Base-by-base conservation (phyloP, 495 filamentous ascomycete species). In the Aspergillus bertholletiae region DNA sequence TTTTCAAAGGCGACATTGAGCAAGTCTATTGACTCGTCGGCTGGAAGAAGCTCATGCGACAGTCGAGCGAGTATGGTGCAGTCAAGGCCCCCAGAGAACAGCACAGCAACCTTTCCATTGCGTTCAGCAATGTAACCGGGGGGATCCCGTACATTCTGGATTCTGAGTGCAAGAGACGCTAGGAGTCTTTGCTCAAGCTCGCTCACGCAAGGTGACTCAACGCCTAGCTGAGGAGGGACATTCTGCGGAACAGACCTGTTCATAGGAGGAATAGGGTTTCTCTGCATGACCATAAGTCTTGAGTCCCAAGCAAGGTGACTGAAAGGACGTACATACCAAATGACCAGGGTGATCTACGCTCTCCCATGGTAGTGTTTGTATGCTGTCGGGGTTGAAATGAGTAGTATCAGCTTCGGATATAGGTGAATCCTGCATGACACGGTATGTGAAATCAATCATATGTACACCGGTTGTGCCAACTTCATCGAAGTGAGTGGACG, bases 1-100 rank as follows among this genome's bases (percentile, higher is more conserved):
- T 98, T 98, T 65, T 98, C 89, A 60, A 99, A 99, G 0, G 92
- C 94, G 40, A 99, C 92, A 59, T 99, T 99, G 18, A 97, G 79
- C 0, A 99, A 79, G 63, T 97, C 92, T 55, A 99, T 87, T 6
- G 75, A 72, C 55, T 94, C 83, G 5, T 77, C 65, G 2, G 63
- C 21, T 0, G 90, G 88, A 8, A 96, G 67, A 21, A 91, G 70
- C 24, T 96, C 88, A 59, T 97, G 92, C n/a, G 80, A 74, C 22
- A 97, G 67, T 47, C 92, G 80, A 12, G 95, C 93, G 23, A 99
- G 76, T 0, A 96, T 70, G 3, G 92, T 92, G 67, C 94, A 97
- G 66, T 99, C 94, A 8, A 99, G 76, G 0, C 94, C 94, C 5
- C 94, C 94, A 0, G 93, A 97, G 69, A 97, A 99, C 0, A 99